A percentile compares a stretch with the other conserved stretches of the same genome.
Evolutionary conservation across 345 rosid species (phyloP).

Genomic region (Combretum micranthum): DNA sequence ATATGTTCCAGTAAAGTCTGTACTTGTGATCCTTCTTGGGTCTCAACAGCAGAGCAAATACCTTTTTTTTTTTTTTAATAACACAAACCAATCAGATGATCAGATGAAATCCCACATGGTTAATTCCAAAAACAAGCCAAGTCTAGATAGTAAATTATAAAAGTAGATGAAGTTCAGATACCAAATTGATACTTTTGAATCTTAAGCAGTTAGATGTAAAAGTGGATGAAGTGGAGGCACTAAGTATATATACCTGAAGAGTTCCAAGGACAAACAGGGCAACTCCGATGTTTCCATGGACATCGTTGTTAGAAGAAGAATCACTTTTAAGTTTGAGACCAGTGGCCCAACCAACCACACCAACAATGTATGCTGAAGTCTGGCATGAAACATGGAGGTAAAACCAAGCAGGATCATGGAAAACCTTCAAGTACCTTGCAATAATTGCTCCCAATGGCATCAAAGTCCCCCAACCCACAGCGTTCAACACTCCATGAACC

Average conservation of each 20-base stretch:
- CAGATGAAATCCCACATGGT: not conserved
- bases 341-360: constrained; percentile 23
- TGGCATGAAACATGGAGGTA: constrained; percentile 22
- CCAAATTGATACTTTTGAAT: too few species aligned
- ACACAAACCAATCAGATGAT: not conserved
- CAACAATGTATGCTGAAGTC: constrained; percentile 16
- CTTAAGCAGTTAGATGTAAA: too few species aligned
- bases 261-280: constrained; percentile 16
- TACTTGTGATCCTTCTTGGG: constrained; percentile 28
- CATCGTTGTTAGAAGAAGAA: constrained; percentile 1
- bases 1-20: constrained; percentile 23
- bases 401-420: constrained; percentile 28
- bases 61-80: constrained; percentile 9
- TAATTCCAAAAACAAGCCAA: too few species aligned
- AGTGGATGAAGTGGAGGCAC: too few species aligned
- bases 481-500: constrained; percentile 27
- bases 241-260: constrained; percentile 22
- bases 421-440: constrained; percentile 24
- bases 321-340: constrained; percentile 17
- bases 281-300: constrained; percentile 21
- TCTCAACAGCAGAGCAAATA: constrained; percentile 16
- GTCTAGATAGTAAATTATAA: too few species aligned
- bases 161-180: too few species aligned
- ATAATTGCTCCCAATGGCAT: constrained; percentile 25
- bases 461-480: constrained; percentile 27